Evolutionary conservation across 108 stramenopile genomes (phyloP).

Genomic region (Aureococcus anophagefferens): DNA sequence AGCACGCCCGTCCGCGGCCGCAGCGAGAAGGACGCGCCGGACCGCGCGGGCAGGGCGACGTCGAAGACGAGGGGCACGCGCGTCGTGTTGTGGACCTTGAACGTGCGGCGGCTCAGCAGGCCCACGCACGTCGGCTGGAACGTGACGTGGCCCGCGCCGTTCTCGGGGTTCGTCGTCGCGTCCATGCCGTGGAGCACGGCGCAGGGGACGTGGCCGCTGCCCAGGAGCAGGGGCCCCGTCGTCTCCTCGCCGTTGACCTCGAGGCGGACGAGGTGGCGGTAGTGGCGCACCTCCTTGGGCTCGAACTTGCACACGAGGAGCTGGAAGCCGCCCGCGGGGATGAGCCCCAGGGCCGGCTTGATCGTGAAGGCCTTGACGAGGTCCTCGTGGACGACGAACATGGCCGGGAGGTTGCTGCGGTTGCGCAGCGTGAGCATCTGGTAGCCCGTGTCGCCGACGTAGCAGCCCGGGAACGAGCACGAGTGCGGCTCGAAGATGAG

Average conservation of each 20-base stretch:
- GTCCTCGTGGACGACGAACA: constrained; percentile 12
- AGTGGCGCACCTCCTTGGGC: constrained; percentile 3
- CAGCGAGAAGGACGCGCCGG: not conserved
- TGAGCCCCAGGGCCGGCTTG: constrained; percentile 19
- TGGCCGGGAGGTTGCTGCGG: constrained; percentile 15
- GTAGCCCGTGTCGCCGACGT: constrained; percentile 17
- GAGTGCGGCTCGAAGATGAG: not conserved
- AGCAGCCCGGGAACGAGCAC: constrained; percentile 17
- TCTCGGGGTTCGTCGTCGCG: constrained; percentile 1
- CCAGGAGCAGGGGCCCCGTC: constrained; percentile 1
- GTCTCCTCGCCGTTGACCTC: constrained; percentile 13
- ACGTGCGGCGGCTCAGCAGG: constrained; percentile 1
- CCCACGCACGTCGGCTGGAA: constrained; percentile 26
- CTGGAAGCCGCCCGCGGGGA: constrained; percentile 19
- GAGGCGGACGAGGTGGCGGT: constrained; percentile 1
- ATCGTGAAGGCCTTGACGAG: constrained; percentile 3
- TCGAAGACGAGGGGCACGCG: constrained; percentile 15
- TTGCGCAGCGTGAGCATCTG: constrained; percentile 16
- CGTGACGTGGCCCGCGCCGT: constrained; percentile 2
- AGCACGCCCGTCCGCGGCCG: constrained; percentile 5
- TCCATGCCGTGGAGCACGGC: constrained; percentile 4
- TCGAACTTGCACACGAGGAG: constrained; percentile 12
- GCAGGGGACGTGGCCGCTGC: constrained; percentile 3
- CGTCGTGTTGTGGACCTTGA: constrained; percentile 16
- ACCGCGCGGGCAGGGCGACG: not conserved